A percentile compares a stretch with the other conserved stretches of the same genome.
phyloP scores from a whole-genome alignment of 176 grass and related monocot genomes.

The Aegilops bicornis region DNA sequence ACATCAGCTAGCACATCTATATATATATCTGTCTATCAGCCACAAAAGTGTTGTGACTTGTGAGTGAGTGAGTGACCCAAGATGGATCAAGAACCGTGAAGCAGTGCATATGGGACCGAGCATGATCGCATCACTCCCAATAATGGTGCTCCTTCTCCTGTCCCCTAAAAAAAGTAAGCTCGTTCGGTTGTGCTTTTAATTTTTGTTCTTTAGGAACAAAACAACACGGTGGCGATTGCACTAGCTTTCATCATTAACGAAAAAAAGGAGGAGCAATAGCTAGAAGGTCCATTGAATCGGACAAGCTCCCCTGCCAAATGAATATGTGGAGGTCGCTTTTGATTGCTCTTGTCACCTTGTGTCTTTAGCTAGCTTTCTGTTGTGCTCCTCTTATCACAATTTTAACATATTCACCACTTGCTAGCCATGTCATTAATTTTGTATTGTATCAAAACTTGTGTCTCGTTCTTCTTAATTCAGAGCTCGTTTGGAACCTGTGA shows the following conservation, averaged over 20 bases:
- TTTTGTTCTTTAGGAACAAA: neutral
- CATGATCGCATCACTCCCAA: conserved; percentile 24
- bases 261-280: neutral
- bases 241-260: neutral
- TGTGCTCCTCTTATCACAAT: neutral
- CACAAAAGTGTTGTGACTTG: neutral
- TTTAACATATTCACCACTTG: neutral
- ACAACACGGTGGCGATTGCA: neutral
- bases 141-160: conserved; percentile 5
- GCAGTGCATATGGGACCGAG: conserved; percentile 3
- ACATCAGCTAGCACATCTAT: neutral
- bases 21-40: neutral
- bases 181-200: neutral
- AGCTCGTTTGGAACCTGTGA: neutral
- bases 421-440: no score
- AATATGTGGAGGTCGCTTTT: neutral
- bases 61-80: neutral
- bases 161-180: neutral
- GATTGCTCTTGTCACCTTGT: neutral
- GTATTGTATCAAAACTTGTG: neutral
- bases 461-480: neutral
- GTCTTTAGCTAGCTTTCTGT: neutral
- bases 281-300: neutral
- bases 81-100: conserved; percentile 14
- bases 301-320: conserved; percentile 18